Evolutionary conservation across 306 rosid species (phyloP).

Genomic region (Trichosanthes truncata): DNA sequence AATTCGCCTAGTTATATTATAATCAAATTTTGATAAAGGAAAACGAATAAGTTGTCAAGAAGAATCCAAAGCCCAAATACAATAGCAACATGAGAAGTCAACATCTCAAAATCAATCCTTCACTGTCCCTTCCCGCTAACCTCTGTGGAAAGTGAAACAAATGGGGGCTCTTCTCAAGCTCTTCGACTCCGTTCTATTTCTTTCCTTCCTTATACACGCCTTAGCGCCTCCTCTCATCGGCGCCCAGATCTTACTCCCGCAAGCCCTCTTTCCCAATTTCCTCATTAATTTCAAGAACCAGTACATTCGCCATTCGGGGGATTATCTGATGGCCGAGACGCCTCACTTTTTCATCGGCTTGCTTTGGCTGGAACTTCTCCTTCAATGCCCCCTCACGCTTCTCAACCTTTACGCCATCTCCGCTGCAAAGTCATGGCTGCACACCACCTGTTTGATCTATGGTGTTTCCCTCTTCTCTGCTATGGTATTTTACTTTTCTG

Average conservation of each 20-base stretch:
- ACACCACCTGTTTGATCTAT: slow-evolving; percentile 64
- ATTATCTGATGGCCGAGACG: slow-evolving; percentile 42
- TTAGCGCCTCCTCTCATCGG: slow-evolving; percentile 48
- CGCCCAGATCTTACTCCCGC: slow-evolving; percentile 44
- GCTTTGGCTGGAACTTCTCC: slow-evolving; percentile 56
- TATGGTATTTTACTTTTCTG: slow-evolving; percentile 30
- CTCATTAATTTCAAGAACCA: slow-evolving; percentile 31
- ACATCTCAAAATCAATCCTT: background rate
- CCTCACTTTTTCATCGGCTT: slow-evolving; percentile 63
- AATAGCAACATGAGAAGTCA: too few relatives aligned
- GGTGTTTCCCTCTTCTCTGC: slow-evolving; percentile 49
- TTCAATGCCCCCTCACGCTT: slow-evolving; percentile 65
- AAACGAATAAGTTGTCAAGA: too few relatives aligned
- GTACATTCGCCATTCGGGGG: slow-evolving; percentile 33
- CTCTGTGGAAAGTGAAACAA: background rate
- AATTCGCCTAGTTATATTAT: too few relatives aligned
- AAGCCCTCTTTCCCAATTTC: slow-evolving; percentile 27
- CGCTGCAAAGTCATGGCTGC: slow-evolving; percentile 47
- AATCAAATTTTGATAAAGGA: too few relatives aligned
- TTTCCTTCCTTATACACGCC: slow-evolving; percentile 35
- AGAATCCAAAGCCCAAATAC: too few relatives aligned
- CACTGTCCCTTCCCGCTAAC: background rate
- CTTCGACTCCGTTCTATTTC: slow-evolving; percentile 32
- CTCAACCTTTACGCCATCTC: slow-evolving; percentile 43
- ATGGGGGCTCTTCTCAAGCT: slow-evolving; percentile 39